These are phyloP conservation scores for Debaryomycetaceae sp. DNA, from an alignment of 1,139 yeast species.

Conservation along the genomic window DNA sequence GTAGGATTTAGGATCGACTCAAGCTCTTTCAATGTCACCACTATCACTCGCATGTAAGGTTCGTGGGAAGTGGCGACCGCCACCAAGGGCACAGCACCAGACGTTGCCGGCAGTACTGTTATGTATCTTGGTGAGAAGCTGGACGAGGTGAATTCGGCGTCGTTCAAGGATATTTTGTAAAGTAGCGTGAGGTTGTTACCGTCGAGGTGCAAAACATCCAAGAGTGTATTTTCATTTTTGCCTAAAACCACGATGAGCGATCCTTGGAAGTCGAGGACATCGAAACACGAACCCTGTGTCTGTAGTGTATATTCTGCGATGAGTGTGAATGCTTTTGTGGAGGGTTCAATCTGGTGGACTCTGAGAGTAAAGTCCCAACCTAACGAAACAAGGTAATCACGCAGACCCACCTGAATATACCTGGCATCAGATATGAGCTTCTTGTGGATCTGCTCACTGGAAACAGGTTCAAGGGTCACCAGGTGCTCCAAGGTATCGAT, in stretches of 20 bases:
- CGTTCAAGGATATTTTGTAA: conserved; percentile 61
- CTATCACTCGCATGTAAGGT: conserved; percentile 68
- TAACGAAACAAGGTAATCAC: conserved; percentile 47
- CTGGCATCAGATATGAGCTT: conserved; percentile 34
- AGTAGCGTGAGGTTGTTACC: conserved; percentile 17
- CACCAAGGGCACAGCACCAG: conserved; percentile 24
- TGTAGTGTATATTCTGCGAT: conserved; percentile 35
- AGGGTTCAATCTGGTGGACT: conserved; percentile 29
- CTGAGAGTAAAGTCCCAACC: conserved; percentile 60
- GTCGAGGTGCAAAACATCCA: conserved; percentile 40
- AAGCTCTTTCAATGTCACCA: conserved; percentile 41
- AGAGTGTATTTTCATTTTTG: conserved; percentile 56
- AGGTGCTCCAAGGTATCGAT: conserved; percentile 8
- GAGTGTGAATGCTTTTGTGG: conserved; percentile 14
- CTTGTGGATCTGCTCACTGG: conserved; percentile 23
- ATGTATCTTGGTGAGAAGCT: conserved; percentile 61
- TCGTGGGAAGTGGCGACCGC: conserved; percentile 71
- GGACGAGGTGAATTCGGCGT: conserved; percentile 69
- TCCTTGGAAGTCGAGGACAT: conserved; percentile 21
- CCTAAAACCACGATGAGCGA: conserved; percentile 49
- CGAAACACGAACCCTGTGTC: conserved; percentile 51
- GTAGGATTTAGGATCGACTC: background rate
- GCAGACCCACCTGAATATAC: conserved; percentile 11
- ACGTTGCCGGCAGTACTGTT: conserved; percentile 18
- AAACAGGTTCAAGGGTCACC: conserved; percentile 8